Evolutionary conservation across 208 protist genomes (phyloP).

Genomic region (Zelonia costaricensis): DNA sequence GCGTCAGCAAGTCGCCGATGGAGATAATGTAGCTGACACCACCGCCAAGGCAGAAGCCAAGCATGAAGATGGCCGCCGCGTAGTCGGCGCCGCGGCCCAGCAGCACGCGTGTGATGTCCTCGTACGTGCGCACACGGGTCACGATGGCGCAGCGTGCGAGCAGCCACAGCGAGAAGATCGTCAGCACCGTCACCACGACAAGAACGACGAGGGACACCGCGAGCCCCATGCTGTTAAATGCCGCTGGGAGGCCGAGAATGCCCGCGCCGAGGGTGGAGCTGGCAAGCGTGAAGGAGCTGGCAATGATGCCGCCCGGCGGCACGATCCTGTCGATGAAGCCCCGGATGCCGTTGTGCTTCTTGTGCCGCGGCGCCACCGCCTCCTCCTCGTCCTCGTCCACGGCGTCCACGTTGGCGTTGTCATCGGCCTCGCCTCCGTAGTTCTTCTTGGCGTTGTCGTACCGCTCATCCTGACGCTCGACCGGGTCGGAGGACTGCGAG

Average conservation of each 20-base stretch:
- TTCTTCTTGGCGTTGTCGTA: not conserved
- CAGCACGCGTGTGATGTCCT: slow-evolving; percentile 23
- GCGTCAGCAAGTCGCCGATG: slow-evolving; percentile 51
- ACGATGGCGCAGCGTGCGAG: slow-evolving; percentile 33
- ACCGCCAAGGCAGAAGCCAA: slow-evolving; percentile 49
- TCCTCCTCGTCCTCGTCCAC: slow-evolving; percentile 22
- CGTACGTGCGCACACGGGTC: slow-evolving; percentile 47
- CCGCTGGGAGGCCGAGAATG: slow-evolving; percentile 56
- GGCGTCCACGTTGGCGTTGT: not conserved
- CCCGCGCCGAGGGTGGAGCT: slow-evolving; percentile 66
- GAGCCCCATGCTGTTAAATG: slow-evolving; percentile 64
- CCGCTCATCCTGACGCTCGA: not conserved
- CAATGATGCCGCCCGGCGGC: slow-evolving; percentile 50
- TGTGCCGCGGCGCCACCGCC: not conserved
- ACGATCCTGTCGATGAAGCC: slow-evolving; percentile 37
- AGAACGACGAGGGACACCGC: slow-evolving; percentile 47
- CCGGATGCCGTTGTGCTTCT: slow-evolving; percentile 14
- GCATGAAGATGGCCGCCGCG: slow-evolving; percentile 32
- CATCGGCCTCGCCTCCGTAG: not conserved
- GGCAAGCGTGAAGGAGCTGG: slow-evolving; percentile 60
- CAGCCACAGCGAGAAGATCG: slow-evolving; percentile 65
- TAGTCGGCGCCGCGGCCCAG: slow-evolving; percentile 35
- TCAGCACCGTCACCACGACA: slow-evolving; percentile 38
- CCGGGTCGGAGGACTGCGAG: not conserved
- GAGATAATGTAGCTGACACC: slow-evolving; percentile 74